Percentiles rank a stretch among this genome's conserved stretches.
These are phyloP conservation scores for Penicillium egyptiacum DNA, from an alignment of 495 filamentous ascomycete species.

Conservation along the genomic window DNA sequence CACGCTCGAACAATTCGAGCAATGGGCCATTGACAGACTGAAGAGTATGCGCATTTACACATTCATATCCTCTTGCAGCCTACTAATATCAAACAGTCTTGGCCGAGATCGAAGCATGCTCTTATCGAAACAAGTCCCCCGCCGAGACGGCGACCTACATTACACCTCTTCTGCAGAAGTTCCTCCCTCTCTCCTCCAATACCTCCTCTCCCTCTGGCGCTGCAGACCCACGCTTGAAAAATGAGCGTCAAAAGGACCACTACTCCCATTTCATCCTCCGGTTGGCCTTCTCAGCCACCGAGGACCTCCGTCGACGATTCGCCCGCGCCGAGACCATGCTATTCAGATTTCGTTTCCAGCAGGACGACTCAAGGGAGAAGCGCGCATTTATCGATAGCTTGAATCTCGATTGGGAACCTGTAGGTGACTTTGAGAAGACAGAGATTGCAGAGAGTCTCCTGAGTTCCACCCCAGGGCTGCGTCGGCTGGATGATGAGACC, in stretches of 20 bases:
- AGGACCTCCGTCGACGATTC: conserved; percentile 89
- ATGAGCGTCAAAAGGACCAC: conserved; percentile 92
- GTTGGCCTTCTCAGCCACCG: conserved; percentile 86
- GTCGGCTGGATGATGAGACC: conserved; percentile 67
- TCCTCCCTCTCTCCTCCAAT: conserved; percentile 79
- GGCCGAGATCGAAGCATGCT: conserved; percentile 92
- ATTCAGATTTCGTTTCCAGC: conserved; percentile 75
- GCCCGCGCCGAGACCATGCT: conserved; percentile 82
- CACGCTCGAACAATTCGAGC: conserved; percentile 95
- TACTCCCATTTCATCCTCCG: conserved; percentile 98
- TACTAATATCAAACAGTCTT: conserved; percentile 60
- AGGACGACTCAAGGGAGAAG: conserved; percentile 68
- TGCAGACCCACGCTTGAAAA: conserved; percentile 50
- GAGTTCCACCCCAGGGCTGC: conserved; percentile 52
- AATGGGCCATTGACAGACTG: conserved; percentile 97
- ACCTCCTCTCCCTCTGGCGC: conserved; percentile 56
- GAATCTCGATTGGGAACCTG: conserved; percentile 77
- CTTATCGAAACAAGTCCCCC: conserved; percentile 83
- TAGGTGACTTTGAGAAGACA: conserved; percentile 71
- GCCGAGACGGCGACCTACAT: conserved; percentile 79
- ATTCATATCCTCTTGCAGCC: neutral
- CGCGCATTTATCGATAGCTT: conserved; percentile 74
- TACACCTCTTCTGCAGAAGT: conserved; percentile 77
- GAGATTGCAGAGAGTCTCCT: conserved; percentile 53
- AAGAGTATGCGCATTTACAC: conserved; percentile 55